These are phyloP conservation scores for Heliosperma pusillum DNA, from an alignment of 148 eudicot species.

Conservation along the genomic window DNA sequence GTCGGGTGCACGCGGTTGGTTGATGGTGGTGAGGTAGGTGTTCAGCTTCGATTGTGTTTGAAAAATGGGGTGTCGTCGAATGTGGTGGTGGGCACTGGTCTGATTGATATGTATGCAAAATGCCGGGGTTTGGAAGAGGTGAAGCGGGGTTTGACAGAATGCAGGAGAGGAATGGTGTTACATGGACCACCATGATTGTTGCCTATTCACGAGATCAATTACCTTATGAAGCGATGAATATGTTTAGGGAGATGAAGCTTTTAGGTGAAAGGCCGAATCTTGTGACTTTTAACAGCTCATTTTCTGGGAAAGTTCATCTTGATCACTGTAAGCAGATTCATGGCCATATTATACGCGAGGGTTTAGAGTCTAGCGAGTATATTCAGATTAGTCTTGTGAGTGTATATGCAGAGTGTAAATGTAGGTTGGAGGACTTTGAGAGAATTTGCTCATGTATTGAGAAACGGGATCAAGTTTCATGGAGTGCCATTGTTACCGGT, in stretches of 20 bases:
- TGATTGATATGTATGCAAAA: slow-evolving; percentile 53
- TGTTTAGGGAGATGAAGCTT: slow-evolving; percentile 45
- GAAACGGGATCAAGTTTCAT: slow-evolving; percentile 50
- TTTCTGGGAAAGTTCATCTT: slow-evolving; percentile 38
- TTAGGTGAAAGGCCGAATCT: slow-evolving; percentile 35
- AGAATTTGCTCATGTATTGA: slow-evolving; percentile 32
- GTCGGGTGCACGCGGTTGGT: slow-evolving; percentile 43
- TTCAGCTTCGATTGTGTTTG: slow-evolving; percentile 45
- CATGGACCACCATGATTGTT: slow-evolving; percentile 52
- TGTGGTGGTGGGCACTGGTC: slow-evolving; percentile 49
- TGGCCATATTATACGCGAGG: slow-evolving; percentile 35
- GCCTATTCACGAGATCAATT: slow-evolving; percentile 39
- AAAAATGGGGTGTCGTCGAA: slow-evolving; percentile 41
- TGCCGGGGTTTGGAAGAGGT: slow-evolving; percentile 39
- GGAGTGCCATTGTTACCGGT: slow-evolving; percentile 62
- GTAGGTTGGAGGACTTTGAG: slow-evolving; percentile 36
- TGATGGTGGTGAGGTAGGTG: slow-evolving; percentile 28
- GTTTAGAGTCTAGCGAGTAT: slow-evolving; percentile 35
- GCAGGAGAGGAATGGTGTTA: slow-evolving; percentile 40
- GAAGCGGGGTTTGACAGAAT: slow-evolving; percentile 42
- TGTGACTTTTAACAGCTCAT: slow-evolving; percentile 48
- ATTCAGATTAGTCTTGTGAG: slow-evolving; percentile 40
- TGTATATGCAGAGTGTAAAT: slow-evolving; percentile 42
- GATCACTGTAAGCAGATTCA: slow-evolving; percentile 52
- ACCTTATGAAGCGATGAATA: slow-evolving; percentile 41